Conservation (phyloP, 441 rosid genomes). For the Raphanus hybrid region DNA sequence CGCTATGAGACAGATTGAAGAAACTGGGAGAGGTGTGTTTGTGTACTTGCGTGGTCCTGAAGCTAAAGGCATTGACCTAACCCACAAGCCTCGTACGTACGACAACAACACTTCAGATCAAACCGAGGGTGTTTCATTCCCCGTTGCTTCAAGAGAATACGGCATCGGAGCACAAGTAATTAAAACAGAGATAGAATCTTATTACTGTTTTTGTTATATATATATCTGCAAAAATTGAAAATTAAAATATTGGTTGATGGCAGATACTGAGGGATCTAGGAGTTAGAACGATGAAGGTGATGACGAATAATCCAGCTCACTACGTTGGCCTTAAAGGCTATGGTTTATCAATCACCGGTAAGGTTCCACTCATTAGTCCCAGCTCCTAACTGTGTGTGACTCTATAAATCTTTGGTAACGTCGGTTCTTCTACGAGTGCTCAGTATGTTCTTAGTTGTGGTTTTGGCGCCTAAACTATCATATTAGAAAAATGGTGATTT, state of each 20-base stretch:
- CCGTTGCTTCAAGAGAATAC: constrained; percentile 64
- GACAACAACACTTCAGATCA: constrained; percentile 53
- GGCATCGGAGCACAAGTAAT: constrained; percentile 73
- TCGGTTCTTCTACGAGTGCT: no score
- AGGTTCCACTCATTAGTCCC: constrained; percentile 65
- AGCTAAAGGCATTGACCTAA: constrained; percentile 65
- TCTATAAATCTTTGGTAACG: no score
- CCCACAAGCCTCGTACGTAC: constrained; percentile 62
- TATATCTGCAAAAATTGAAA: not conserved
- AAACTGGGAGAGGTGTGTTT: constrained; percentile 59
- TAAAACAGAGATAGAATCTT: not conserved
- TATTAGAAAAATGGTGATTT: no score
- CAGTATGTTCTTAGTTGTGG: no score
- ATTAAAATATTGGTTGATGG: constrained; percentile 17
- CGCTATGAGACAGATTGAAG: constrained; percentile 68
- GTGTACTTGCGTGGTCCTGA: constrained; percentile 75
- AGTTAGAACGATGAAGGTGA: constrained; percentile 74
- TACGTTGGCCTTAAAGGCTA: constrained; percentile 88
- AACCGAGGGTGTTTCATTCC: constrained; percentile 52
- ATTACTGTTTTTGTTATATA: not conserved
- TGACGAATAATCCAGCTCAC: constrained; percentile 84
- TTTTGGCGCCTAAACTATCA: no score
- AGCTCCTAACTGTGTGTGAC: constrained; percentile 25
- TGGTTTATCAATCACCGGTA: constrained; percentile 75
- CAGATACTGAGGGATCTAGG: constrained; percentile 83